A percentile compares a stretch with the other conserved stretches of the same genome.
phyloP scores from a whole-genome alignment of 2,329 filamentous ascomycete genomes.

The Didymella pomorum region DNA sequence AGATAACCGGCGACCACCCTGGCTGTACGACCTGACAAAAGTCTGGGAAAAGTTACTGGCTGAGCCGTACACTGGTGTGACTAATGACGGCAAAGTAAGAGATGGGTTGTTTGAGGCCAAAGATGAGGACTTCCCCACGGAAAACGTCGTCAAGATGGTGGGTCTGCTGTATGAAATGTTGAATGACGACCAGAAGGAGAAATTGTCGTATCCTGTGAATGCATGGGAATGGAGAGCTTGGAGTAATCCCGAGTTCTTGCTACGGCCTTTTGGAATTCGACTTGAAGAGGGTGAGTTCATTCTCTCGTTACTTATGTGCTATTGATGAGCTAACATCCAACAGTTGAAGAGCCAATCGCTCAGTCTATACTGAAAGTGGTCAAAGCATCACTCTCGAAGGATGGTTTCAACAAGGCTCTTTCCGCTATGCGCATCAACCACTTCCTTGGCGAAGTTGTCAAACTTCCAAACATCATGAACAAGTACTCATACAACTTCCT shows the following conservation, averaged over 20 bases:
- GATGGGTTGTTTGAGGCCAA: slow-evolving; percentile 65
- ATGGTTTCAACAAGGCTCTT: slow-evolving; percentile 75
- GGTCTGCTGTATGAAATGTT: slow-evolving; percentile 58
- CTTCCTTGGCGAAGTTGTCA: slow-evolving; percentile 74
- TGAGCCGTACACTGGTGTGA: slow-evolving; percentile 76
- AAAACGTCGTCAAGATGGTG: slow-evolving; percentile 62
- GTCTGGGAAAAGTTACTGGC: slow-evolving; percentile 52
- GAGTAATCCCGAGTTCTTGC: slow-evolving; percentile 77
- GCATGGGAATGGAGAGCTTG: slow-evolving; percentile 75
- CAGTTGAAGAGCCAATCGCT: slow-evolving; percentile 42
- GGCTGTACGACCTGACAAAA: slow-evolving; percentile 60
- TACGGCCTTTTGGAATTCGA: slow-evolving; percentile 73
- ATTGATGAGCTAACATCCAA: slow-evolving; percentile 12
- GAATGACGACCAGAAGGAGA: slow-evolving; percentile 58
- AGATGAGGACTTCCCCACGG: slow-evolving; percentile 70
- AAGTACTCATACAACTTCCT: slow-evolving; percentile 79
- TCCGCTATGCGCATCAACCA: slow-evolving; percentile 77
- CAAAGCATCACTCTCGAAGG: slow-evolving; percentile 66
- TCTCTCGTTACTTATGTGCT: not conserved
- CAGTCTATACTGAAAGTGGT: slow-evolving; percentile 64
- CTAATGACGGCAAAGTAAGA: slow-evolving; percentile 68
- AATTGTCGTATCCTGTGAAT: slow-evolving; percentile 68
- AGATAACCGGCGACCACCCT: slow-evolving; percentile 66
- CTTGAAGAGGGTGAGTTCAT: slow-evolving; percentile 65
- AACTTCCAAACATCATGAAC: slow-evolving; percentile 71